These are phyloP conservation scores for Aspergillus pseudotamarii DNA, from an alignment of 2,329 filamentous ascomycete species.

Conservation along the genomic window DNA sequence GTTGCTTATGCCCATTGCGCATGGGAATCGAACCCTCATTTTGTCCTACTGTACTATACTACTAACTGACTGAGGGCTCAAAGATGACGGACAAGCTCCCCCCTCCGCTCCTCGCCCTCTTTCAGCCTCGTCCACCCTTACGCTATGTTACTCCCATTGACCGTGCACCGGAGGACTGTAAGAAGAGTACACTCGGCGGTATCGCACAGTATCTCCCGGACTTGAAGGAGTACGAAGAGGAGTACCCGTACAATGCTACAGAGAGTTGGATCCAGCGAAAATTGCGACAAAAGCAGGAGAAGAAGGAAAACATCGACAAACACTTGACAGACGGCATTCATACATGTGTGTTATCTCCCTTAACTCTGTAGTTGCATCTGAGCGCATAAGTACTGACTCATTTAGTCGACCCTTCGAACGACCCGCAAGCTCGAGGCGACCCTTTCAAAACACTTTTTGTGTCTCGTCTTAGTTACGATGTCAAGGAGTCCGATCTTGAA, in stretches of 20 bases:
- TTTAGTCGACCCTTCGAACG: constrained; percentile 77
- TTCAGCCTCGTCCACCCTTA: constrained; percentile 88
- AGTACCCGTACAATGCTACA: constrained; percentile 75
- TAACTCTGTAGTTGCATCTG: neutral
- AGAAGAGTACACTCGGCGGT: constrained; percentile 71
- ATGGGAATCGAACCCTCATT: neutral
- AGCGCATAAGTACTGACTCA: constrained; percentile 5
- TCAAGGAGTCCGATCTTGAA: constrained; percentile 86
- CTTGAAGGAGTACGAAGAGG: constrained; percentile 75
- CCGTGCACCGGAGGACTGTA: constrained; percentile 78
- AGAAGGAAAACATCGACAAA: constrained; percentile 68
- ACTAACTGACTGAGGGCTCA: constrained; percentile 16
- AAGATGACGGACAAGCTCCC: constrained; percentile 96
- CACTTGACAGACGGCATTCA: constrained; percentile 66
- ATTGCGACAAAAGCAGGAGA: constrained; percentile 81
- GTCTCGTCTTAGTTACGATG: constrained; percentile 84
- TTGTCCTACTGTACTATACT: neutral
- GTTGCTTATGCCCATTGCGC: neutral
- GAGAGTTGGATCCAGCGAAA: constrained; percentile 91
- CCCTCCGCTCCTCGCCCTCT: constrained; percentile 87
- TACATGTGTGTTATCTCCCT: constrained; percentile 56
- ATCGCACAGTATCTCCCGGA: constrained; percentile 74
- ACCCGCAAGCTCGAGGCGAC: constrained; percentile 88
- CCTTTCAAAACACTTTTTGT: constrained; percentile 95
- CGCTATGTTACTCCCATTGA: constrained; percentile 86